A percentile compares a stretch with the other conserved stretches of the same genome.
Evolutionary conservation across 2,329 filamentous ascomycete genomes (phyloP).

Genomic region (Dothistroma septosporum): DNA sequence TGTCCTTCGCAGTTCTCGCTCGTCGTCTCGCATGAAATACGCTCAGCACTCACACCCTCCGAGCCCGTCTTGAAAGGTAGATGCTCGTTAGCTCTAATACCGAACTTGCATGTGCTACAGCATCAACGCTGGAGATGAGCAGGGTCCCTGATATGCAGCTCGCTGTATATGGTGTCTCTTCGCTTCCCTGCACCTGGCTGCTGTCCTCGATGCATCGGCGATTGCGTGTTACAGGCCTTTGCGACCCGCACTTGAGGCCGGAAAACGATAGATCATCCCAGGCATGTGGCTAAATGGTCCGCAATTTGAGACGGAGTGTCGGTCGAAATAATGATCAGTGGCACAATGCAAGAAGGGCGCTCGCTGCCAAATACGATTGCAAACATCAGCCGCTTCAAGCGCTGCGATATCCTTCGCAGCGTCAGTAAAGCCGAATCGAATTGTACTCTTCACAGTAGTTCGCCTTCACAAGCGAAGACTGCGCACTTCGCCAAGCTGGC

Average conservation of each 20-base stretch:
- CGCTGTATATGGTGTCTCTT: background rate
- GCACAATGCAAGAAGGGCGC: no score
- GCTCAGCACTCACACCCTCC: background rate
- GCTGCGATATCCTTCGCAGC: no score
- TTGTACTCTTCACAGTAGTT: no score
- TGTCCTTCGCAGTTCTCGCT: background rate
- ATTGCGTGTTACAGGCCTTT: background rate
- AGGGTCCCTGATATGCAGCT: background rate
- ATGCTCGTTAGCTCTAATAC: background rate
- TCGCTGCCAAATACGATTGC: no score
- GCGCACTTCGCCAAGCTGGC: no score
- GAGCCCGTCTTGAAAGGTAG: no score
- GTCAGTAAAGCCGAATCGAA: no score
- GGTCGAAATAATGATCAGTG: no score
- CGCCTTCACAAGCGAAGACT: no score
- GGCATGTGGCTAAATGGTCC: background rate
- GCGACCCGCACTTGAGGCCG: background rate
- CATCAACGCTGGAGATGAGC: background rate
- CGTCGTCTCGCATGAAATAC: background rate
- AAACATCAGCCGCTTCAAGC: no score
- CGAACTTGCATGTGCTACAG: background rate
- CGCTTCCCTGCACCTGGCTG: background rate
- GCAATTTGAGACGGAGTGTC: background rate
- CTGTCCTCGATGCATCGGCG: background rate
- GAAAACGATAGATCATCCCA: background rate